A percentile compares a stretch with the other conserved stretches of the same genome.
Evolutionary conservation across 148 eudicot species (phyloP).

Genomic region (Heliosperma pusillum): DNA sequence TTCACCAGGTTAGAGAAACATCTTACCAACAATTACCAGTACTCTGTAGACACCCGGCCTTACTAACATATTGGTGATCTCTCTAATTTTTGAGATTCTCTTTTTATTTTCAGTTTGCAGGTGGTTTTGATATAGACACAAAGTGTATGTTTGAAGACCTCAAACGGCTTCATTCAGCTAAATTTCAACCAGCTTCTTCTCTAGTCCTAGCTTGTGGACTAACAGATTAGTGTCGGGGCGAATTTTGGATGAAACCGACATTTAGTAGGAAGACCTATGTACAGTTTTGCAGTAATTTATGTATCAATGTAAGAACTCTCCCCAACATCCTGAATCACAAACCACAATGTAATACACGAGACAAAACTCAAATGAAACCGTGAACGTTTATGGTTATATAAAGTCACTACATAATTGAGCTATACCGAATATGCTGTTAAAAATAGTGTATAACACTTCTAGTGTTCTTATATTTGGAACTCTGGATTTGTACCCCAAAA

Average conservation of each 20-base stretch:
- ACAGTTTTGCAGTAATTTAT: too few relatives aligned
- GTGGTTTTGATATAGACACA: conserved; percentile 67
- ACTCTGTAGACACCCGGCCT: not conserved
- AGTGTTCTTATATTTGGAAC: too few relatives aligned
- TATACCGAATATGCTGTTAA: too few relatives aligned
- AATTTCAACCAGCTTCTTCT: not conserved
- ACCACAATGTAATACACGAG: too few relatives aligned
- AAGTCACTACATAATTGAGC: too few relatives aligned
- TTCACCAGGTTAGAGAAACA: conserved; percentile 61
- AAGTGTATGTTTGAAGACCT: conserved; percentile 52
- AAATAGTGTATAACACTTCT: too few relatives aligned
- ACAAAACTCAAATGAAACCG: too few relatives aligned
- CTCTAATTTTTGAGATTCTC: not conserved
- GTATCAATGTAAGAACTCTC: too few relatives aligned
- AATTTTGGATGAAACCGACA: not conserved
- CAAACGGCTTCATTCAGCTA: conserved; percentile 12
- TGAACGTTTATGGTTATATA: too few relatives aligned
- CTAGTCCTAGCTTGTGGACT: not conserved
- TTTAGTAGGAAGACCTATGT: too few relatives aligned
- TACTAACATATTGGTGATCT: not conserved
- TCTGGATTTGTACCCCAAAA: too few relatives aligned
- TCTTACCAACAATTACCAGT: not conserved
- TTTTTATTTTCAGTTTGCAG: conserved; percentile 49
- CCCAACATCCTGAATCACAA: too few relatives aligned
- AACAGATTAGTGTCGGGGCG: not conserved